These are phyloP conservation scores for Isabelozyma heimii DNA, from an alignment of 805 yeast genomes.

Conservation along the genomic window DNA sequence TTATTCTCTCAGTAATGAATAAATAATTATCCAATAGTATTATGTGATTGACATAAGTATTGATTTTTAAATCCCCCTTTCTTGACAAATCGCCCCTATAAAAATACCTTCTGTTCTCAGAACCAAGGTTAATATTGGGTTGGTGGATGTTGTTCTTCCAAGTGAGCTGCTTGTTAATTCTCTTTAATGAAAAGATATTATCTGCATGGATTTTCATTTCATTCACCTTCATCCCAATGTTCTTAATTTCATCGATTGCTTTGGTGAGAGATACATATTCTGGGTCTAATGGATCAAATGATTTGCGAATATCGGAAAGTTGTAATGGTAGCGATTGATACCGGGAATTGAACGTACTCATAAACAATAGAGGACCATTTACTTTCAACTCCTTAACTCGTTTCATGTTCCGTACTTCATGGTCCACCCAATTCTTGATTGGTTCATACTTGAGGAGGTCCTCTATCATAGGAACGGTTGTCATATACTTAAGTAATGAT, in stretches of 20 bases:
- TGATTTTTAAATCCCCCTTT: slow-evolving; percentile 64
- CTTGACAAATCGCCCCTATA: slow-evolving; percentile 57
- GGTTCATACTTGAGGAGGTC: slow-evolving; percentile 49
- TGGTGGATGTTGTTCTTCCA: slow-evolving; percentile 48
- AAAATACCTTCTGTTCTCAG: slow-evolving; percentile 54
- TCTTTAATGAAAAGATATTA: slow-evolving; percentile 51
- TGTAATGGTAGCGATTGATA: slow-evolving; percentile 59
- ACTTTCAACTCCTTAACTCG: slow-evolving; percentile 45
- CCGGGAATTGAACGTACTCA: slow-evolving; percentile 43
- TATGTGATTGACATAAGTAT: slow-evolving; percentile 48
- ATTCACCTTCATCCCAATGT: slow-evolving; percentile 58
- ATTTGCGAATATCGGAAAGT: slow-evolving; percentile 53
- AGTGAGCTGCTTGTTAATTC: slow-evolving; percentile 49
- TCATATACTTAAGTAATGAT: slow-evolving; percentile 58
- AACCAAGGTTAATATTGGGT: slow-evolving; percentile 50
- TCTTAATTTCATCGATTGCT: slow-evolving; percentile 54
- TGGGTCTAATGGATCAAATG: slow-evolving; percentile 38
- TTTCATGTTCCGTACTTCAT: slow-evolving; percentile 49
- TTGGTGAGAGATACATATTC: slow-evolving; percentile 51
- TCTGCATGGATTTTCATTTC: slow-evolving; percentile 60
- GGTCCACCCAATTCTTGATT: slow-evolving; percentile 57
- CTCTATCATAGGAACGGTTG: slow-evolving; percentile 57
- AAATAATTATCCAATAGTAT: slow-evolving; percentile 71
- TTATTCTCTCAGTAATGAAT: slow-evolving; percentile 57
- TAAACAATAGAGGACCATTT: slow-evolving; percentile 36